phyloP scores from a whole-genome alignment of 192 early-diverging fungal genomes.

The Rhizophagus clarus region DNA sequence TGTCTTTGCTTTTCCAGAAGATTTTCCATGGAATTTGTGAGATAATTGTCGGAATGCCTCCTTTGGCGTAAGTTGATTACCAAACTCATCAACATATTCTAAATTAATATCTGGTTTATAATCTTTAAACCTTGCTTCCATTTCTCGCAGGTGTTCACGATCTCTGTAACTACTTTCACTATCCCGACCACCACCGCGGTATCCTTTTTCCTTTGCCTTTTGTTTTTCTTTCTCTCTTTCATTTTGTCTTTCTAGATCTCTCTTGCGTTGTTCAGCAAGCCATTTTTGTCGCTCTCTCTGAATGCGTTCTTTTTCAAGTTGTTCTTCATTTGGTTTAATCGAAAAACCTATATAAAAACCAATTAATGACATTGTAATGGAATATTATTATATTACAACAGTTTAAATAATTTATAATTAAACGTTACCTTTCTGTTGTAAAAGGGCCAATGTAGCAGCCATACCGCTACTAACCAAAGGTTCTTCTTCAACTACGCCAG shows the following conservation, averaged over 20 bases:
- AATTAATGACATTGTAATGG: background rate
- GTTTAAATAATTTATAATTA: background rate
- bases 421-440: conserved; percentile 77
- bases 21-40: conserved; percentile 96
- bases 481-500: conserved; percentile 61
- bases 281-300: conserved; percentile 67
- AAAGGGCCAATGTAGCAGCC: conserved; percentile 77
- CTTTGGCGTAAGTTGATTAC: conserved; percentile 77
- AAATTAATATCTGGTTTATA: conserved; percentile 91
- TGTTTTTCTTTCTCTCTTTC: conserved; percentile 66
- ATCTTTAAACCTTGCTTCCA: conserved; percentile 83
- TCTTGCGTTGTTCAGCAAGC: conserved; percentile 69
- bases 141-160: conserved; percentile 66
- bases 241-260: conserved; percentile 65
- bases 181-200: conserved; percentile 51
- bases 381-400: background rate
- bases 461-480: conserved; percentile 80
- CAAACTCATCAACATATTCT: conserved; percentile 90
- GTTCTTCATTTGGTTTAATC: conserved; percentile 63
- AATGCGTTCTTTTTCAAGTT: conserved; percentile 61
- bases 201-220: conserved; percentile 51
- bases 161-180: conserved; percentile 59
- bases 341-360: conserved; percentile 18
- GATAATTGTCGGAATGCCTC: conserved; percentile 91
- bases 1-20: conserved; percentile 91